These are phyloP conservation scores for Pichia scutulata DNA, from an alignment of 805 yeast species.

Conservation along the genomic window DNA sequence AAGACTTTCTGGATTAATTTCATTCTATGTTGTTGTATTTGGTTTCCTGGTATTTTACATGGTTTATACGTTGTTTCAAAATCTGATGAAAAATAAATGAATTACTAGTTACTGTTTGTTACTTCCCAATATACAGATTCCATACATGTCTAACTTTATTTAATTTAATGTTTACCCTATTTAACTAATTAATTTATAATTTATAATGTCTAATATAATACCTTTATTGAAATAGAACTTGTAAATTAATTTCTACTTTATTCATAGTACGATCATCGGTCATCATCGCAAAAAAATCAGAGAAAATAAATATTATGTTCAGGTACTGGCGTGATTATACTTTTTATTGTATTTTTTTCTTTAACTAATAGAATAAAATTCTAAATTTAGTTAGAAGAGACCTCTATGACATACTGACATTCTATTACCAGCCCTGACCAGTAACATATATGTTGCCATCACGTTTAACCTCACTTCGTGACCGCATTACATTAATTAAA, in stretches of 20 bases:
- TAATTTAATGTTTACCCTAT: neutral
- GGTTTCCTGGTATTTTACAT: conserved; percentile 77
- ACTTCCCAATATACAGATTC: neutral
- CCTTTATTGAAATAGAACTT: neutral
- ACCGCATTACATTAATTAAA: too few relatives aligned
- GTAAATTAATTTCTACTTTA: too few relatives aligned
- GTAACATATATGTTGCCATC: too few relatives aligned
- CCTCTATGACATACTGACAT: too few relatives aligned
- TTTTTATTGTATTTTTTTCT: too few relatives aligned
- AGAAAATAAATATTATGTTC: too few relatives aligned
- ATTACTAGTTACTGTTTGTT: neutral
- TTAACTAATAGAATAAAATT: too few relatives aligned
- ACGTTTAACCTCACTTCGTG: too few relatives aligned
- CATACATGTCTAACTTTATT: neutral
- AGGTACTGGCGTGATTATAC: too few relatives aligned
- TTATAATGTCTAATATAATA: neutral
- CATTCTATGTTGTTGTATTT: conserved; percentile 49
- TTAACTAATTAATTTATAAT: neutral
- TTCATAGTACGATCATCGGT: neutral
- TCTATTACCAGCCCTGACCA: too few relatives aligned
- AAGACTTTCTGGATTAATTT: conserved; percentile 57
- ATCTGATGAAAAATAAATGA: conserved; percentile 2
- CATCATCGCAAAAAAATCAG: too few relatives aligned
- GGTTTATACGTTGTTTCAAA: conserved; percentile 52
- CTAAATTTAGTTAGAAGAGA: too few relatives aligned